Percentiles rank a stretch among this genome's conserved stretches.
Evolutionary conservation across 2,329 filamentous ascomycete species (phyloP).

Genomic region (Dothideomycetidae sp.): DNA sequence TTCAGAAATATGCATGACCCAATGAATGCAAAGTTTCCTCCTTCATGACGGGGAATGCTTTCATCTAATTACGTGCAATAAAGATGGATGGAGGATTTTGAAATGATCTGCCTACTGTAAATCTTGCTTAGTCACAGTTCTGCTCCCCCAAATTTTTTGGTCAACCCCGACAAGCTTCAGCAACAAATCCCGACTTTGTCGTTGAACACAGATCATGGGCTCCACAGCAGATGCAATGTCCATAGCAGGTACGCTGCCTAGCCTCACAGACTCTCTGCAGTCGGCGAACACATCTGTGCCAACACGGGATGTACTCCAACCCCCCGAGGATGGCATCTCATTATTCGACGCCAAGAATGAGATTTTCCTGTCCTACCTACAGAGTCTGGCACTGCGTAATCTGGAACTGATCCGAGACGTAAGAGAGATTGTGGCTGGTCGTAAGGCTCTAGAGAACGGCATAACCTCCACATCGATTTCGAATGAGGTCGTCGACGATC

Average conservation of each 20-base stretch:
- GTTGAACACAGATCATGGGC: too few relatives aligned
- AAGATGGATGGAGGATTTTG: too few relatives aligned
- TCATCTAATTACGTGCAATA: too few relatives aligned
- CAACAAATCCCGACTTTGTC: too few relatives aligned
- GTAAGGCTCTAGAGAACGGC: conserved; percentile 18
- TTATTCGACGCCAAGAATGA: conserved; percentile 94
- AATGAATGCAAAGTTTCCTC: too few relatives aligned
- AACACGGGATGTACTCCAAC: conserved; percentile 46
- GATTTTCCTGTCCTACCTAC: conserved; percentile 87
- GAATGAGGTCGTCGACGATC: conserved; percentile 62
- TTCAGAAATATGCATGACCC: too few relatives aligned
- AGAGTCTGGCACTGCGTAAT: conserved; percentile 72
- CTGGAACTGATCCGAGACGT: conserved; percentile 24
- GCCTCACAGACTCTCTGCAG: conserved; percentile 47
- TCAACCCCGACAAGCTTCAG: neutral
- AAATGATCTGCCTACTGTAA: too few relatives aligned
- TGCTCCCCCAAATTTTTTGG: neutral
- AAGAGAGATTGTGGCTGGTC: conserved; percentile 22
- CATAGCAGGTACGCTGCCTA: conserved; percentile 27
- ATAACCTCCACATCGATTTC: conserved; percentile 29
- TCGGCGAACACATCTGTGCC: conserved; percentile 40
- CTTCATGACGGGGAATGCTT: too few relatives aligned
- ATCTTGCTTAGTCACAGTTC: neutral
- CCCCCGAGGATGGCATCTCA: conserved; percentile 79
- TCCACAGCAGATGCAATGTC: conserved; percentile 24